Base-by-base conservation (phyloP, 441 rosid genomes). In the Sinapis alba region DNA sequence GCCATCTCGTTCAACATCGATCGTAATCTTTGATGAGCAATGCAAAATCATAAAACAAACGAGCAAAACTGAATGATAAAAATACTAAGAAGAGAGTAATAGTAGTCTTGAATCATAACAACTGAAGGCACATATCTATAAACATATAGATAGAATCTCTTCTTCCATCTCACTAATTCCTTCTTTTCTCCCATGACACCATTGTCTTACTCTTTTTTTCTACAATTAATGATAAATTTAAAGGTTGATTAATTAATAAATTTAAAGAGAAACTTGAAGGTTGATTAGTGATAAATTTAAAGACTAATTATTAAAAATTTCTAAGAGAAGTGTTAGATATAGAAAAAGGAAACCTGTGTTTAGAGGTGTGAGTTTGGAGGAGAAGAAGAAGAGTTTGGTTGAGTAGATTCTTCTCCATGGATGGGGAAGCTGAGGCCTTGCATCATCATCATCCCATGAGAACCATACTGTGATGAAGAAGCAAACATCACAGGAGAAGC, bases 381-480 rank as follows among this genome's bases (percentile, higher is more conserved):
- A 65, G 80, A 71, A 65, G 80, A 71, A 61, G 68, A 65, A 11
- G 76, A 71, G 77, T 71, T 59, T 47, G 68, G 80, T 71, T 65
- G 77, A 71, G 77, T 71, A 71, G 68, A 43, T 38, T 79, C 84
- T 13, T 80, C 81, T 41, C 81, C 84, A 36, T 81, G 85, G 68
- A 80, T 66, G 15, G 85, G 86, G 73, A 82, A 68, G 69, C 69
- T 63, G 69, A 83, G 83, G 18, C 86, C 80, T 19, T 80, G 84
- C 83, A 78, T 81, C 87, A 90, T 81, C 85, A 76, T 77, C 80
- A 83, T 57, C 15, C 87, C 87, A 56, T 86, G 86, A 36, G 89
- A 63, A 63, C 59, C 80, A 68, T 77, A 84, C 59, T 84, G 83
- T 69, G 78, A 71, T 23, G 84, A 60, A 1, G 84, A 77, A 50